Evolutionary conservation across 2,329 filamentous ascomycete genomes (phyloP), one percentile per base, ranked within the genome.

Genomic region (Aspergillus sp.): DNA sequence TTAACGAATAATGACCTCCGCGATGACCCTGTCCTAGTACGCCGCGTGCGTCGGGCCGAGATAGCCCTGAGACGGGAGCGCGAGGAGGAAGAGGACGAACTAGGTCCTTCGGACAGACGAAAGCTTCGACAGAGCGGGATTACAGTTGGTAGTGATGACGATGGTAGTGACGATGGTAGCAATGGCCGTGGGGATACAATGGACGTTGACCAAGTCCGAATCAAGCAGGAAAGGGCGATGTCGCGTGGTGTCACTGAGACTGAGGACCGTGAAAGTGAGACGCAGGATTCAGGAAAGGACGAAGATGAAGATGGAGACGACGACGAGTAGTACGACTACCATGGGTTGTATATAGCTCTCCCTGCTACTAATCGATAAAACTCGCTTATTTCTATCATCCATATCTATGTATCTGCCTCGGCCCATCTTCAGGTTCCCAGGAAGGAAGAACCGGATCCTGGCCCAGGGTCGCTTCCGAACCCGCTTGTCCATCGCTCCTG

Each of bases 1-100:
- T 56, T 82, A 44, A 73, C 73, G 4, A 59, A 66, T 15, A 65
- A 62, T 5, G 75, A 79, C 66, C 65, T 82, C 34, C 67, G 70
- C 42, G 61, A 67, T 9, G 77, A 81, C 62, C 66, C 71, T 1
- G 74, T 75, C 9, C 57, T 80, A 33, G 53, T 75, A 20, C 66
- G 76, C 17, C 70, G 74, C 30, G 73, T 79, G 27, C 68, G 71
- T 17, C 69, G 77, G 11, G 68, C 68, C 0, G 61, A 73, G 50
- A 71, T 68, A 22, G 55, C 61, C 22, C 51, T 57, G 54, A 63
- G 59, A 58, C 67, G 66, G 9, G 64, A 69, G 45, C 63, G 61
- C 30, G 70, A 75, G 48, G 74, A 76, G 33, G 68, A 71, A 34
- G 58, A 70, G 39, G 59, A 70, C 27, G 66, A 65, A 40, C 41